Conservation (phyloP, 73 alveolate species). For the Tetrahymena borealis region DNA sequence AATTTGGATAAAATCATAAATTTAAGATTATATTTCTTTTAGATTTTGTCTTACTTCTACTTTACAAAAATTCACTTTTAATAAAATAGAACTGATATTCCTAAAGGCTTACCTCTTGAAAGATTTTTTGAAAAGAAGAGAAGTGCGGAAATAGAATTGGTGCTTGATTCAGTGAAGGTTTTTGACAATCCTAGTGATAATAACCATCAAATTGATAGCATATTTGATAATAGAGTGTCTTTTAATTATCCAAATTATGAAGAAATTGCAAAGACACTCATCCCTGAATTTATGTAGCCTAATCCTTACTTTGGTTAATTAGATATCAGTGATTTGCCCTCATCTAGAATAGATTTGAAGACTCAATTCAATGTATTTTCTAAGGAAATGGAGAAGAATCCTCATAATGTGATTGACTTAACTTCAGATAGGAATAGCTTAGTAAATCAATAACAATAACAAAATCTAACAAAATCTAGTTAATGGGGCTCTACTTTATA, state of each 20-base stretch:
- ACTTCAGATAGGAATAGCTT: background rate
- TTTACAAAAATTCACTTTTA: background rate
- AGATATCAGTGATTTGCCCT: background rate
- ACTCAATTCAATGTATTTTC: background rate
- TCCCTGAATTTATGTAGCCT: background rate
- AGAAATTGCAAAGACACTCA: background rate
- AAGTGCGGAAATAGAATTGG: background rate
- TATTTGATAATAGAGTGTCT: background rate
- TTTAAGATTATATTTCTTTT: too few relatives aligned
- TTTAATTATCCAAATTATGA: background rate
- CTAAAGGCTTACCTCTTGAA: background rate
- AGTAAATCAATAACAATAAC: background rate
- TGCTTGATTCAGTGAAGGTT: background rate
- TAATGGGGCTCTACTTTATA: background rate
- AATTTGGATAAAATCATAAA: too few relatives aligned
- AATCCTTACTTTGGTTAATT: background rate
- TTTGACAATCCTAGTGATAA: background rate
- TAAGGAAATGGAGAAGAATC: background rate
- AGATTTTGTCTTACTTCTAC: too few relatives aligned
- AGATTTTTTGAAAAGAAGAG: background rate
- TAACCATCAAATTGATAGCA: background rate
- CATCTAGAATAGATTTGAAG: background rate
- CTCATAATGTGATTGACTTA: background rate
- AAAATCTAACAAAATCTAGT: background rate
- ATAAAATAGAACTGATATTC: background rate